Percentiles rank a stretch among this genome's conserved stretches.
Conservation (phyloP, 805 yeast genomes). For the Candida tibetensis region DNA sequence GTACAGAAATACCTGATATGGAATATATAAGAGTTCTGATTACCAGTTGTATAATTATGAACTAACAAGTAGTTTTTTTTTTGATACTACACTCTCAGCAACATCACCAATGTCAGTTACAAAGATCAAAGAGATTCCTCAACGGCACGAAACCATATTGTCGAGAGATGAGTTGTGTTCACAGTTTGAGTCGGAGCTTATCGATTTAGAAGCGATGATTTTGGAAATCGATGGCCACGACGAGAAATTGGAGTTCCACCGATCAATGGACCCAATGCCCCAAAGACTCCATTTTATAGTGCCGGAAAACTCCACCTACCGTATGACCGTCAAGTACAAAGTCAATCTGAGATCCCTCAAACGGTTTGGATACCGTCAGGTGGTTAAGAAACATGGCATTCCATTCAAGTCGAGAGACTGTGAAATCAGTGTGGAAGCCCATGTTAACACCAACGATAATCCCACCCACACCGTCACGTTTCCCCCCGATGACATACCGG, state of each 20-base stretch:
- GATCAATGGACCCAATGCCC: slow-evolving; percentile 26
- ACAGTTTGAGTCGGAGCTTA: slow-evolving; percentile 21
- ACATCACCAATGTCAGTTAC: no score
- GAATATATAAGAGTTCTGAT: no score
- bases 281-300: slow-evolving; percentile 21
- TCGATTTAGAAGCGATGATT: slow-evolving; percentile 25
- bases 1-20: no score
- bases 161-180: slow-evolving; percentile 12
- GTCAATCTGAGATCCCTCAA: slow-evolving; percentile 20
- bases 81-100: no score
- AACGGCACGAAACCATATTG: no score
- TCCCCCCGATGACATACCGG: slow-evolving; percentile 28
- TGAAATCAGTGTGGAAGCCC: slow-evolving; percentile 14
- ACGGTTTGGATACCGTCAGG: slow-evolving; percentile 24
- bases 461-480: slow-evolving; percentile 19
- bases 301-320: slow-evolving; percentile 27
- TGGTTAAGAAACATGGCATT: slow-evolving; percentile 27
- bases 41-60: no score
- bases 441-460: slow-evolving; percentile 15
- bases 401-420: slow-evolving; percentile 20
- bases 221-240: slow-evolving; percentile 27
- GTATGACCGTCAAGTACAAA: slow-evolving; percentile 21
- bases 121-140: no score
- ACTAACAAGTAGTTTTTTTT: no score
- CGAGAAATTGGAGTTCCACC: slow-evolving; percentile 17